Percentiles rank a stretch among this genome's conserved stretches.
These are phyloP conservation scores for Mycena pura DNA, from an alignment of 768 basidiomycete species.

Conservation along the genomic window DNA sequence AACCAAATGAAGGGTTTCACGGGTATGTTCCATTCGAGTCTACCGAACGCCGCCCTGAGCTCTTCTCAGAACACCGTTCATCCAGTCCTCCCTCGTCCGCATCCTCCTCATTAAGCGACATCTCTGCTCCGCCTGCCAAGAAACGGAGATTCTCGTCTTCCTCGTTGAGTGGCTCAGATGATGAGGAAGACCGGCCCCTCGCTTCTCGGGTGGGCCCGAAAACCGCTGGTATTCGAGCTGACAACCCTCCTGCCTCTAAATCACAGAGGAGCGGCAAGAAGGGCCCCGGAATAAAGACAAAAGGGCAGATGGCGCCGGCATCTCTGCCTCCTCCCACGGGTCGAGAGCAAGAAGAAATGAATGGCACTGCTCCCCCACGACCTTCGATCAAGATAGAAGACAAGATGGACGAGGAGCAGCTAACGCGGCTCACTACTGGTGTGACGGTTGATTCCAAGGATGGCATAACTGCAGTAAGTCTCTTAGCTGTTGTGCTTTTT, in stretches of 20 bases:
- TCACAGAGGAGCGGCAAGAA: slow-evolving; percentile 60
- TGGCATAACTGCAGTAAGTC: slow-evolving; percentile 52
- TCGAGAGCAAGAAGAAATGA: slow-evolving; percentile 45
- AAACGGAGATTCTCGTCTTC: slow-evolving; percentile 55
- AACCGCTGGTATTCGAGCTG: slow-evolving; percentile 33
- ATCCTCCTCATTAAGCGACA: slow-evolving; percentile 58
- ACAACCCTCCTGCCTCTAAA: slow-evolving; percentile 36
- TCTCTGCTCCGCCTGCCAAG: slow-evolving; percentile 54
- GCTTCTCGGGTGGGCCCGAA: slow-evolving; percentile 51
- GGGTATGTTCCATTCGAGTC: slow-evolving; percentile 46
- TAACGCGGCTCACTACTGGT: slow-evolving; percentile 79
- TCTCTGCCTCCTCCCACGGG: slow-evolving; percentile 49
- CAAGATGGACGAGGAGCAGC: slow-evolving; percentile 78
- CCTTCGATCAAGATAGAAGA: slow-evolving; percentile 75
- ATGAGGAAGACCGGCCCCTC: slow-evolving; percentile 64
- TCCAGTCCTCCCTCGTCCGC: slow-evolving; percentile 51
- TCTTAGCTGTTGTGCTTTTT: background rate
- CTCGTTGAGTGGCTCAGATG: slow-evolving; percentile 60
- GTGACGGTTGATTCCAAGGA: slow-evolving; percentile 74
- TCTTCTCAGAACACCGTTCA: slow-evolving; percentile 35
- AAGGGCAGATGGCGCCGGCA: slow-evolving; percentile 61
- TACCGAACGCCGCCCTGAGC: slow-evolving; percentile 4
- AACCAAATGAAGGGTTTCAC: slow-evolving; percentile 72
- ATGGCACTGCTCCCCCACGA: slow-evolving; percentile 55
- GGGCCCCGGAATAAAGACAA: slow-evolving; percentile 62